Conservation (phyloP, 2,329 filamentous ascomycete species). For the Spiromastix sp. region DNA sequence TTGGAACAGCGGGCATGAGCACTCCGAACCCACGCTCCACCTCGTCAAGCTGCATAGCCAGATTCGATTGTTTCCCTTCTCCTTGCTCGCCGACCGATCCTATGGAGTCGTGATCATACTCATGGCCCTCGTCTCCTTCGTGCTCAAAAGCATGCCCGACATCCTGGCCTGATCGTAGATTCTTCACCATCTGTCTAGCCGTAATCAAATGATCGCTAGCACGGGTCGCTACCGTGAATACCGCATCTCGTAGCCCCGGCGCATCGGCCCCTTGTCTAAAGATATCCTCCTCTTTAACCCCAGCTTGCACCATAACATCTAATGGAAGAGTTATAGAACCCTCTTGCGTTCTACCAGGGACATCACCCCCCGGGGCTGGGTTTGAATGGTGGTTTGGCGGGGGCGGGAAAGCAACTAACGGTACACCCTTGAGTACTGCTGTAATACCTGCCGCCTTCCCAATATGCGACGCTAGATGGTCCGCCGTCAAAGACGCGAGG, state of each 20-base stretch:
- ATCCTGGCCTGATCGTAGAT: constrained; percentile 60
- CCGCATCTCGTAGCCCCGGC: constrained; percentile 71
- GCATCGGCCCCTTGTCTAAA: constrained; percentile 71
- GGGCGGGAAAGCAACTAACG: constrained; percentile 71
- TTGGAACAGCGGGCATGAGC: constrained; percentile 68
- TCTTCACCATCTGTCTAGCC: constrained; percentile 79
- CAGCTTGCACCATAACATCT: constrained; percentile 75
- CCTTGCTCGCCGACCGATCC: constrained; percentile 14
- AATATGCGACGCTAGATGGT: constrained; percentile 89
- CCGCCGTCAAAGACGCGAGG: constrained; percentile 69
- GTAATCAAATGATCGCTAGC: constrained; percentile 96
- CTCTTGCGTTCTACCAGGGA: constrained; percentile 36
- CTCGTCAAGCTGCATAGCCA: constrained; percentile 33
- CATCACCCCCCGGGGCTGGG: constrained; percentile 31
- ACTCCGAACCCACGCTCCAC: constrained; percentile 64
- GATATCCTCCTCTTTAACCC: constrained; percentile 79
- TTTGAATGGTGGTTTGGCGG: constrained; percentile 47
- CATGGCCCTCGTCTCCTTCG: constrained; percentile 60
- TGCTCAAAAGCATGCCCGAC: constrained; percentile 86
- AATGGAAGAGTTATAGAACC: constrained; percentile 70
- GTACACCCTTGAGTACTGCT: constrained; percentile 76
- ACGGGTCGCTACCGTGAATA: constrained; percentile 84
- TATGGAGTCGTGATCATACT: constrained; percentile 31
- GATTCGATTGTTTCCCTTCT: constrained; percentile 27
- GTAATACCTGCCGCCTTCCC: constrained; percentile 88